A percentile compares a stretch with the other conserved stretches of the same genome.
Evolutionary conservation across 768 basidiomycete species (phyloP).

Genomic region (Phaeotremella skinneri): DNA sequence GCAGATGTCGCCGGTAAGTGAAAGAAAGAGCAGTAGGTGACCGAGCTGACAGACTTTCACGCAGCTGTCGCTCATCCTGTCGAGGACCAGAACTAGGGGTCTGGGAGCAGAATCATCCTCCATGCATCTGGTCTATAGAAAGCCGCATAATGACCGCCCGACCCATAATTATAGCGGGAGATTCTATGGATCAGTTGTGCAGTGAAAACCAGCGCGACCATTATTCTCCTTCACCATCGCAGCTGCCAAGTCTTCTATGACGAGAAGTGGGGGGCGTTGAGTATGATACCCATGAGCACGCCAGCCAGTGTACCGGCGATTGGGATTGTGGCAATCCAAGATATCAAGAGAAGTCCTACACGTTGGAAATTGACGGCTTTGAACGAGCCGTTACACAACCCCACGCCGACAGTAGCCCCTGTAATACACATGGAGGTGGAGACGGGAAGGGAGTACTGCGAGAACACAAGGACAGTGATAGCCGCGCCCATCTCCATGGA

Average conservation of each 20-base stretch:
- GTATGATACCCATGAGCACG: slow-evolving; percentile 44
- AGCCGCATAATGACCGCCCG: too few relatives aligned
- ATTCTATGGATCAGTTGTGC: too few relatives aligned
- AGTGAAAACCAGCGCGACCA: too few relatives aligned
- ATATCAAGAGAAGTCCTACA: slow-evolving; percentile 27
- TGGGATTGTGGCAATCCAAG: slow-evolving; percentile 35
- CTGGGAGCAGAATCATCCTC: too few relatives aligned
- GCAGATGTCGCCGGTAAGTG: not conserved
- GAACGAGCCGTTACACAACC: slow-evolving; percentile 35
- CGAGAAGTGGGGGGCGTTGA: slow-evolving; percentile 49
- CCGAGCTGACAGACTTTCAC: not conserved
- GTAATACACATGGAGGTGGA: slow-evolving; percentile 48
- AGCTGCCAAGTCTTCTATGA: too few relatives aligned
- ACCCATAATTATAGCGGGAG: too few relatives aligned
- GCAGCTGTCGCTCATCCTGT: slow-evolving; percentile 1
- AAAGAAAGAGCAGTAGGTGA: not conserved
- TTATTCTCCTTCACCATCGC: too few relatives aligned
- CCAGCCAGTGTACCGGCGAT: slow-evolving; percentile 41
- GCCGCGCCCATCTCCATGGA: slow-evolving; percentile 56
- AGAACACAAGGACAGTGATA: slow-evolving; percentile 55
- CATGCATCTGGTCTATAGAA: too few relatives aligned
- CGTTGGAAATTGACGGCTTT: slow-evolving; percentile 37
- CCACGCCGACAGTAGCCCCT: slow-evolving; percentile 42
- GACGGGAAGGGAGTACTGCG: slow-evolving; percentile 49
- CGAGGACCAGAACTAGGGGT: slow-evolving; percentile 1